Evolutionary conservation across 179 eudicot genomes (phyloP), one percentile per base, ranked within the genome.

Genomic region (Pouteria campechiana): DNA sequence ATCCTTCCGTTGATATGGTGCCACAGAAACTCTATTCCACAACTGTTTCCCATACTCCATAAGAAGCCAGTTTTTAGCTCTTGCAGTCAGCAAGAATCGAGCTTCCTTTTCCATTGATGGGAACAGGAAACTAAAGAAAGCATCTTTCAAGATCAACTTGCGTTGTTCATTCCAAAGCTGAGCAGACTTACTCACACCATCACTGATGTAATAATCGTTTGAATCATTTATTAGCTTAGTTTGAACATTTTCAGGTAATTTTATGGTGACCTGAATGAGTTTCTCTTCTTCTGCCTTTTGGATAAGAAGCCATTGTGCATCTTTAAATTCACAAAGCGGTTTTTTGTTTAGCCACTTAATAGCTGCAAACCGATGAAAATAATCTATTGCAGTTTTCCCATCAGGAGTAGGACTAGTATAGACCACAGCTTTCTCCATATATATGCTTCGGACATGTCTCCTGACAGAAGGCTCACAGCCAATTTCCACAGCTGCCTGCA

Each of bases 31-130:
- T 74, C 70, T 92, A 43, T 78, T 69, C 89, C 83, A 83, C 49
- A 92, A 60, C 15, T 55, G 55, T 48, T 64, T 75, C 29, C 99
- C 99, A 66, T 87, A 87, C 27, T 88, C 95, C 67, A 51, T 45
- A 3, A 78, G 76, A 65, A 92, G 60, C 79, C 94, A 79, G 46
- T 52, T 68, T 54, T 83, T 92, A 19, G 99, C 76, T 76, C 81
- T 75, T 65, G 76, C 76, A 19, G 67, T 61, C 78, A 92, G 41
- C 65, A 83, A 61, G 33, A 72, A 50, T 56, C 96, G 73, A 5
- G 96, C 99, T 72, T 92, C 99, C 69, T 92, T 92, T 70, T 88
- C 96, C 80, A 92, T 65, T 6, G 89, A 78, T 51, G 94, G 86
- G 37, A 92, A 49, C 46, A 92, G 56, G 51, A 73, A 60, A 58